Percentiles rank a stretch among this genome's conserved stretches.
phyloP scores from a whole-genome alignment of 2,329 filamentous ascomycete genomes.

The Hortaea werneckii region DNA sequence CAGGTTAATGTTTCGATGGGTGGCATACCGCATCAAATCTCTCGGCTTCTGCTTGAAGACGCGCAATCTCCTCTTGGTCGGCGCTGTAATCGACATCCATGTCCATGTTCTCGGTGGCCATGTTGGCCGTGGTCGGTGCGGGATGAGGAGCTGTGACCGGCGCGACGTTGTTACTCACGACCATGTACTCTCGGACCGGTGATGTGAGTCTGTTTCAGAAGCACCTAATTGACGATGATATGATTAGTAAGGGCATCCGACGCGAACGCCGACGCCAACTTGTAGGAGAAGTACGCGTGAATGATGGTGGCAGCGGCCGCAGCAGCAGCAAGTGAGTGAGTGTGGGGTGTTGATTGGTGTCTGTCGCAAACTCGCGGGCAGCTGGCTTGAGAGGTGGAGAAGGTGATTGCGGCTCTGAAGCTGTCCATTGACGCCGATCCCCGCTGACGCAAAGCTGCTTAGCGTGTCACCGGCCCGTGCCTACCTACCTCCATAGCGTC shows the following conservation, averaged over 20 bases:
- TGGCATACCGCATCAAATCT: slow-evolving; percentile 16
- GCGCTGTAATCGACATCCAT: slow-evolving; percentile 24
- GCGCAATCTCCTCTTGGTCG: slow-evolving; percentile 22
- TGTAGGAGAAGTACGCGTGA: neutral
- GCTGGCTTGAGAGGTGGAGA: too few species aligned
- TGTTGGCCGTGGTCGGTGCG: neutral
- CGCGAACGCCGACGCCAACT: neutral
- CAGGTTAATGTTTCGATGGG: neutral
- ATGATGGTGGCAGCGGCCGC: too few species aligned
- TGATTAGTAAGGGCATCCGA: neutral
- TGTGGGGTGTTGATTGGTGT: too few species aligned
- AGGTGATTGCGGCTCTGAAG: too few species aligned
- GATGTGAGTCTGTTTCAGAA: neutral
- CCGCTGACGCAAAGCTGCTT: too few species aligned
- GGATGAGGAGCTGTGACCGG: neutral
- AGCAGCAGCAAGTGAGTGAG: too few species aligned
- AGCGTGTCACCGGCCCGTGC: too few species aligned
- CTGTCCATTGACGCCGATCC: too few species aligned
- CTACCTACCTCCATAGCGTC: too few species aligned
- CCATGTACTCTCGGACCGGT: neutral
- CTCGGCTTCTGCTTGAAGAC: slow-evolving; percentile 21
- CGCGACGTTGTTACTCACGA: slow-evolving; percentile 1
- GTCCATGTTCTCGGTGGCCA: slow-evolving; percentile 13
- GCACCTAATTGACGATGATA: neutral
- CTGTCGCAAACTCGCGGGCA: too few species aligned